Evolutionary conservation across 1,284 basidiomycete species (phyloP).

Genomic region (Blastosporella zonata): DNA sequence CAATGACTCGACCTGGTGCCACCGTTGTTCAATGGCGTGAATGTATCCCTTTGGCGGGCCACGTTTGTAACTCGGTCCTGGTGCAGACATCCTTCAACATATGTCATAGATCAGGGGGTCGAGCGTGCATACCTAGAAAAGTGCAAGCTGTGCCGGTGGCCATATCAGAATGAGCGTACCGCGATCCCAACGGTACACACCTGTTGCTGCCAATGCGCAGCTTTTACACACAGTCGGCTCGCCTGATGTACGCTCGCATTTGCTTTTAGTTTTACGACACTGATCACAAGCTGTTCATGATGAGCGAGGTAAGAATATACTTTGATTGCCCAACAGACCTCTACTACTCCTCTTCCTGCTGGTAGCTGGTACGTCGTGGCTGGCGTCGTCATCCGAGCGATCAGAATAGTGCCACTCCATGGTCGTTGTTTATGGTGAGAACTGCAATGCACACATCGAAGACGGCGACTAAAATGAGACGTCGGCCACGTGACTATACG

Average conservation of each 20-base stretch:
- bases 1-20: conserved; percentile 86
- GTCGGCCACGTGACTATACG: conserved; percentile 21
- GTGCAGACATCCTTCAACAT: conserved; percentile 4
- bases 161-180: conserved; percentile 16
- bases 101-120: conserved; percentile 1
- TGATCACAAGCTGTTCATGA: conserved; percentile 67
- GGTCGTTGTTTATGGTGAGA: conserved; percentile 19
- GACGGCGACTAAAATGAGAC: conserved; percentile 10
- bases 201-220: conserved; percentile 57
- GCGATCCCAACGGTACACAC: conserved; percentile 31
- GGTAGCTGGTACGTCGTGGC: conserved; percentile 34
- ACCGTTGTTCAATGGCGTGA: conserved; percentile 83
- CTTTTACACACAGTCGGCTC: conserved; percentile 63
- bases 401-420: conserved; percentile 59
- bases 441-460: conserved; percentile 3
- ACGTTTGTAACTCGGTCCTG: conserved; percentile 78
- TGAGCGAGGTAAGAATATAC: neutral
- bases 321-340: conserved; percentile 37
- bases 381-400: conserved; percentile 53
- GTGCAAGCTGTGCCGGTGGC: conserved; percentile 57
- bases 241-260: conserved; percentile 65
- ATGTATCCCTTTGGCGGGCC: conserved; percentile 91
- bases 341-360: conserved; percentile 66
- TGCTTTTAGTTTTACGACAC: conserved; percentile 83
- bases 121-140: conserved; percentile 56